Percentiles rank a stretch among this genome's conserved stretches.
These are phyloP conservation scores for Aethionema arabicum DNA, from an alignment of 345 rosid genomes.

Conservation along the genomic window DNA sequence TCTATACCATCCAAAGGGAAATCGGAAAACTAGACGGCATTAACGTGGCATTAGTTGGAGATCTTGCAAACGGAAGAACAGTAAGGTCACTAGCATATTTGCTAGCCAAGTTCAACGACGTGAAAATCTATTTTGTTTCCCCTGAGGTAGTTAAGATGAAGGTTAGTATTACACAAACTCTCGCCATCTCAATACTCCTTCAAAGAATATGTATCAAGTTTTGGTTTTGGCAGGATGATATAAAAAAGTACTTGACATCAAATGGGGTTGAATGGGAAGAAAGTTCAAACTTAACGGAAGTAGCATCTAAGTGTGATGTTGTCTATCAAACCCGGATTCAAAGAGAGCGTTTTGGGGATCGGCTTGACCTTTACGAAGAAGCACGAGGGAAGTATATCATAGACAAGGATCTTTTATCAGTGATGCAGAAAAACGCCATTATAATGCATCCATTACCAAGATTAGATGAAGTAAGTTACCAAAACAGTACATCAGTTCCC, in stretches of 20 bases:
- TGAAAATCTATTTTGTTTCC: conserved; percentile 85
- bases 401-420: conserved; percentile 52
- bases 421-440: conserved; percentile 81
- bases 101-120: conserved; percentile 79
- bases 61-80: conserved; percentile 96
- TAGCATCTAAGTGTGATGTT: conserved; percentile 84
- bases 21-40: conserved; percentile 87
- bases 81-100: conserved; percentile 91
- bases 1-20: conserved; percentile 86
- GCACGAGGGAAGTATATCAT: conserved; percentile 94
- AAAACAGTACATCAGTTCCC: too few relatives aligned
- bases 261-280: conserved; percentile 87
- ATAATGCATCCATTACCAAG: conserved; percentile 97
- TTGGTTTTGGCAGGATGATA: conserved; percentile 64
- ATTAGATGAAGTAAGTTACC: conserved; percentile 72
- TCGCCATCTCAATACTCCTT: background rate
- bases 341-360: conserved; percentile 84
- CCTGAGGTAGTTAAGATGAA: conserved; percentile 95
- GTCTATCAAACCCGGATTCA: conserved; percentile 94
- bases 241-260: conserved; percentile 74
- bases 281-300: conserved; percentile 72
- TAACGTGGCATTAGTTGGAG: conserved; percentile 89
- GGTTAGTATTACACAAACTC: conserved; percentile 41
- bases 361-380: conserved; percentile 79
- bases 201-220: background rate